Evolutionary conservation across 1,284 basidiomycete species (phyloP), one percentile per base, ranked within the genome.

Genomic region (Ganoderma resinaceum): DNA sequence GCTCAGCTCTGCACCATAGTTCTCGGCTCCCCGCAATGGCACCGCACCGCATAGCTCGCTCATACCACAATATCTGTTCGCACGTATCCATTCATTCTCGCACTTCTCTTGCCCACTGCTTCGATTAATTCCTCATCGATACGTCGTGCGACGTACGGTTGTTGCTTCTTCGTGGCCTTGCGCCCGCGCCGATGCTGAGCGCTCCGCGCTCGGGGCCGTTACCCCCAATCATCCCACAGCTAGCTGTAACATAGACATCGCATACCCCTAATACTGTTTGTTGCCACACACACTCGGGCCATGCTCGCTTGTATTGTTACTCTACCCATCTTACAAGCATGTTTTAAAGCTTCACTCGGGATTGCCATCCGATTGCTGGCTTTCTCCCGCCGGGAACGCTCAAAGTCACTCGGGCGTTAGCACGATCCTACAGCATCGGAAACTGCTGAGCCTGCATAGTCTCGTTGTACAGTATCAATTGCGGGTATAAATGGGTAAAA

Each of bases 231-330:
- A 62, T 55, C 12, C n/a, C 20, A 43, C 57, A 46, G 53, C 61
- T 67, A 49, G 52, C 52, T 55, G 66, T 64, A 68, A 46, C 69
- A 65, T 66, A 62, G 66, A 35, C 58, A n/a, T 29, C 20, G 23
- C n/a, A 18, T 20, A 42, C 46, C 52, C n/a, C 46, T 49, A 49
- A 49, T 66, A 69, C 67, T 66, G 40, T 46, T 62, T 49, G 61
- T 64, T 38, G 65, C 40, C 40, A 58, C 63, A 49, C 46, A 49
- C n/a, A 26, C 46, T 43, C 49, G 31, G 61, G 52, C 61, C 20
- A 38, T 55, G 40, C 61, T 62, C 61, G 62, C 61, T 38, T 71
- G 70, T 71, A 71, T 69, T 64, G 66, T 59, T 71, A 71, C 53
- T 61, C 29, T 66, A 63, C 66, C 1, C 58, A 60, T 60, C 58